These are phyloP conservation scores for Ogataea neopini DNA, from an alignment of 805 yeast genomes.

Conservation along the genomic window DNA sequence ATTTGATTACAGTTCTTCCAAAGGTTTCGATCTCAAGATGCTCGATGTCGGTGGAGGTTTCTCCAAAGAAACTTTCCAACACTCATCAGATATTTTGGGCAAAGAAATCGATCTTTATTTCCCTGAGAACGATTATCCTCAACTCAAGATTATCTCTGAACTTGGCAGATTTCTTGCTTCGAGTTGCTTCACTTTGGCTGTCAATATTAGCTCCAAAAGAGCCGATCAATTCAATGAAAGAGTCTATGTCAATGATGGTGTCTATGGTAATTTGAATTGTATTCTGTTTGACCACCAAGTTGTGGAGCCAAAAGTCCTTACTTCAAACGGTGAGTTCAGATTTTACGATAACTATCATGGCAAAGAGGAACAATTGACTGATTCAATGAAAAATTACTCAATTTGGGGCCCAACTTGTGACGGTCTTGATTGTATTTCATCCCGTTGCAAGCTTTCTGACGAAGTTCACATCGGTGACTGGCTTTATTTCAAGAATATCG, in stretches of 20 bases:
- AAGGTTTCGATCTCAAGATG: conserved; percentile 48
- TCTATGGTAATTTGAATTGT: conserved; percentile 94
- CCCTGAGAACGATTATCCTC: conserved; percentile 42
- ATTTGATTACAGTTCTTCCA: conserved; percentile 56
- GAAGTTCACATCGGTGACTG: conserved; percentile 85
- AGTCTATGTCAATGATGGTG: conserved; percentile 92
- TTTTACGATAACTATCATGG: conserved; percentile 22
- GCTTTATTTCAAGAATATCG: conserved; percentile 79
- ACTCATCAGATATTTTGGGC: conserved; percentile 58
- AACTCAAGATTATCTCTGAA: conserved; percentile 72
- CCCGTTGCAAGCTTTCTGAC: conserved; percentile 51
- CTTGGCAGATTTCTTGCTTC: conserved; percentile 93
- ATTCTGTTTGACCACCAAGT: conserved; percentile 88
- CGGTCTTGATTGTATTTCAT: conserved; percentile 82
- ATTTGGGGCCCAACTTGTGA: conserved; percentile 99
- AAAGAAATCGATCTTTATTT: conserved; percentile 58
- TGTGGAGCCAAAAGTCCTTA: conserved; percentile 68
- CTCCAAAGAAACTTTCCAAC: conserved; percentile 56
- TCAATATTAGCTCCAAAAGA: conserved; percentile 85
- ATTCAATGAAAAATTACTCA: conserved; percentile 44
- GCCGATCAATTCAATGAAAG: conserved; percentile 49
- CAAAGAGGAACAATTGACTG: conserved; percentile 13
- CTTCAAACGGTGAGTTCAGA: conserved; percentile 46
- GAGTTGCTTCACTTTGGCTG: conserved; percentile 79
- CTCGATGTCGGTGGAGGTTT: conserved; percentile 96